Evolutionary conservation across 139 green algal species (phyloP).

Genomic region (Coelastrella sp.): DNA sequence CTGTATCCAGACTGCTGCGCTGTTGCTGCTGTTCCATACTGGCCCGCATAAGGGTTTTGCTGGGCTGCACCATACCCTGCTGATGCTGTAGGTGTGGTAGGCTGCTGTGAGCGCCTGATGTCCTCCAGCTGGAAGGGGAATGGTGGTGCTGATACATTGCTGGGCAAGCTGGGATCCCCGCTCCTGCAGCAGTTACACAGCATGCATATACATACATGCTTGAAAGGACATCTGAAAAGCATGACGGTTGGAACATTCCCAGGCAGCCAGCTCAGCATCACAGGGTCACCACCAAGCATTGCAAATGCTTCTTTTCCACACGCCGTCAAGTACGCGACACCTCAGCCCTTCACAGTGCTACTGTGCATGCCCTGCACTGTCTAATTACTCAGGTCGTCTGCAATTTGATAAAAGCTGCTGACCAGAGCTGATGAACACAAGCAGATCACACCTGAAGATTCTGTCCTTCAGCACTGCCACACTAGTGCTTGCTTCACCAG

Average conservation of each 20-base stretch:
- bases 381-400: too few species aligned
- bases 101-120: constrained; percentile 43
- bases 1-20: constrained; percentile 32
- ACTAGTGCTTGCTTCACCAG: constrained; percentile 72
- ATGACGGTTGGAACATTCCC: too few species aligned
- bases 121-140: constrained; percentile 80
- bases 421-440: too few species aligned
- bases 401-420: too few species aligned
- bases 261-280: too few species aligned
- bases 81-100: constrained; percentile 7
- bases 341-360: too few species aligned
- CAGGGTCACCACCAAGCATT: too few species aligned
- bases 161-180: constrained; percentile 48
- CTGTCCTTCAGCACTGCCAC: constrained; percentile 87
- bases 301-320: too few species aligned
- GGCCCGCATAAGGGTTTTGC: constrained; percentile 22
- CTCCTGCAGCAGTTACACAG: constrained; percentile 21
- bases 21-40: constrained; percentile 34
- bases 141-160: constrained; percentile 60
- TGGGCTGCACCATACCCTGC: constrained; percentile 13
- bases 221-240: too few species aligned
- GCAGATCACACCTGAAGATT: constrained; percentile 75
- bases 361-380: neutral
- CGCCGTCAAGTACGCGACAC: too few species aligned
- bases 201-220: too few species aligned